These are phyloP conservation scores for Aspergillus nomiae DNA, from an alignment of 2,329 filamentous ascomycete genomes.

Conservation along the genomic window DNA sequence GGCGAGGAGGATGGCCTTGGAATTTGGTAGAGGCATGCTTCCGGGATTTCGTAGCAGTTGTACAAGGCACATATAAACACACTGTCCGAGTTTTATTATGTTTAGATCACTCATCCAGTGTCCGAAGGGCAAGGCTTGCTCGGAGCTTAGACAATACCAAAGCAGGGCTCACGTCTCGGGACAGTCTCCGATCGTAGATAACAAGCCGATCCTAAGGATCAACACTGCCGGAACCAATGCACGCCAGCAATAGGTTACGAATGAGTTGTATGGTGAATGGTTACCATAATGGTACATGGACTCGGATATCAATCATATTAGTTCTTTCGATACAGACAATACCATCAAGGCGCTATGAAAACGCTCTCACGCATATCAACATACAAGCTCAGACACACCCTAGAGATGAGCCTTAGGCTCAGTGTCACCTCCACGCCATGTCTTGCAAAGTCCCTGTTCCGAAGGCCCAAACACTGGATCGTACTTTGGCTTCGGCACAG, in stretches of 20 bases:
- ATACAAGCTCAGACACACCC: not conserved
- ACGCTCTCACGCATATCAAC: not conserved
- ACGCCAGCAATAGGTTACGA: not conserved
- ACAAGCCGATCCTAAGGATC: not conserved
- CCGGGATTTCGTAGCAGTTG: too few species aligned
- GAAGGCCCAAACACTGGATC: not conserved
- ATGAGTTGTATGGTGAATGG: not conserved
- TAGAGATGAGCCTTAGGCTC: not conserved
- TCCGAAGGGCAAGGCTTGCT: too few species aligned
- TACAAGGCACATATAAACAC: rapidly evolving
- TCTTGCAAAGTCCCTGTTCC: not conserved
- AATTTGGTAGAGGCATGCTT: too few species aligned
- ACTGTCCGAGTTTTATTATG: too few species aligned
- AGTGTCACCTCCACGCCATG: not conserved
- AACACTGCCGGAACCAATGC: too few species aligned
- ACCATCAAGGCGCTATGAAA: not conserved
- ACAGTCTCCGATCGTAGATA: not conserved
- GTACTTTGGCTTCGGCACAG: not conserved
- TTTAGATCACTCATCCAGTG: too few species aligned
- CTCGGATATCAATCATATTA: rapidly evolving
- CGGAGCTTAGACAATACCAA: too few species aligned
- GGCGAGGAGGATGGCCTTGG: too few species aligned
- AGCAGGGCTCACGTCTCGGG: too few species aligned
- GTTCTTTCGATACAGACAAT: not conserved
- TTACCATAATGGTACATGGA: not conserved